These are phyloP conservation scores for Shiraia sp. DNA, from an alignment of 2,329 filamentous ascomycete genomes.

Conservation along the genomic window DNA sequence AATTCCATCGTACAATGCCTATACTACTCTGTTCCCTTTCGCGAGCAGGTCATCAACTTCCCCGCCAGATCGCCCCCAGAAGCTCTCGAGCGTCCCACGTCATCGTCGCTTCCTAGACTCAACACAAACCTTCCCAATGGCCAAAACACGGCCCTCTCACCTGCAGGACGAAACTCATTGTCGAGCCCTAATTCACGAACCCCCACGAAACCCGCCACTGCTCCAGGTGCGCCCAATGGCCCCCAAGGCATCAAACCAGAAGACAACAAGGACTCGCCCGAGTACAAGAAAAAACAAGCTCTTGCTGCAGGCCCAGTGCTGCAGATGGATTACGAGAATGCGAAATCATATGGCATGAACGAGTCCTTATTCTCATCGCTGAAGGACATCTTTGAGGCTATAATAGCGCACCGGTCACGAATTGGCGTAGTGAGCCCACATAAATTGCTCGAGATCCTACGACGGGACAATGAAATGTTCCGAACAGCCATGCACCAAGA, in stretches of 20 bases:
- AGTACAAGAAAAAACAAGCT: conserved; percentile 97
- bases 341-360: conserved; percentile 82
- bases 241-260: conserved; percentile 72
- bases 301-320: conserved; percentile 85
- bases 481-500: conserved; percentile 97
- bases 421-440: conserved; percentile 91
- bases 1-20: conserved; percentile 98
- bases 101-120: conserved; percentile 39
- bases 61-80: conserved; percentile 73
- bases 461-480: conserved; percentile 96
- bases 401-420: conserved; percentile 78
- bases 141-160: conserved; percentile 54
- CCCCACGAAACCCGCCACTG: conserved; percentile 43
- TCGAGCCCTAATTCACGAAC: conserved; percentile 38
- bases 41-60: conserved; percentile 91
- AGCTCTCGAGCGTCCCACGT: conserved; percentile 63
- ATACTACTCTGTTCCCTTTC: conserved; percentile 92
- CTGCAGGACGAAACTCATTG: conserved; percentile 54
- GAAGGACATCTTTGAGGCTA: conserved; percentile 92
- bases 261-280: conserved; percentile 90
- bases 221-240: conserved; percentile 57
- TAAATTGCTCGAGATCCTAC: conserved; percentile 90
- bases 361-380: conserved; percentile 93
- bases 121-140: conserved; percentile 47
- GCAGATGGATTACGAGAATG: conserved; percentile 81